These are phyloP conservation scores for Herpetospermum pedunculosum DNA, from an alignment of 306 rosid genomes.

Conservation along the genomic window DNA sequence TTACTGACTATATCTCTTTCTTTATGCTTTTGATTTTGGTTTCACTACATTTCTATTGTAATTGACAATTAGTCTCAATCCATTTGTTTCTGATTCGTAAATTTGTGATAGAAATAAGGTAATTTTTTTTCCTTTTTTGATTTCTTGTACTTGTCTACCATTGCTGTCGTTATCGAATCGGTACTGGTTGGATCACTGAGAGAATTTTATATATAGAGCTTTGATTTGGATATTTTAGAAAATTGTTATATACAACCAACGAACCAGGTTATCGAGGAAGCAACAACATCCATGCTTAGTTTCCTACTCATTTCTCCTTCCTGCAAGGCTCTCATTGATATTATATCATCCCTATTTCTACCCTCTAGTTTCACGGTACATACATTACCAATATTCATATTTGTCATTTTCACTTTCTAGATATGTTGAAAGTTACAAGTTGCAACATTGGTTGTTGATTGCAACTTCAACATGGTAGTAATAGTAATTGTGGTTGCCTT, in stretches of 20 bases:
- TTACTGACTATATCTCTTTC: too few relatives aligned
- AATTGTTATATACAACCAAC: constrained; percentile 69
- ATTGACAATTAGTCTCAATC: too few relatives aligned
- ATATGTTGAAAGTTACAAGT: constrained; percentile 1
- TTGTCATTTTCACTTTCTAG: background rate
- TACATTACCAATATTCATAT: constrained; percentile 15
- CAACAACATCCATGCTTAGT: constrained; percentile 85
- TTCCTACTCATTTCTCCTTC: constrained; percentile 12
- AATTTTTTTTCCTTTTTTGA: too few relatives aligned
- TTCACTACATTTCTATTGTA: too few relatives aligned
- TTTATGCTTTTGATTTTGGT: too few relatives aligned
- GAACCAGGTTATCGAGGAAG: constrained; percentile 63
- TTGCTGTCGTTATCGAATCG: too few relatives aligned
- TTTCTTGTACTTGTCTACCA: too few relatives aligned
- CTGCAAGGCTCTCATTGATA: constrained; percentile 14
- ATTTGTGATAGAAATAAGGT: too few relatives aligned
- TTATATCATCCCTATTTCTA: constrained; percentile 1
- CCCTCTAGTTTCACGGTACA: constrained; percentile 15
- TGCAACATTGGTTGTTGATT: constrained; percentile 9
- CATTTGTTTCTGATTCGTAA: too few relatives aligned
- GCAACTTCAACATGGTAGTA: constrained; percentile 7
- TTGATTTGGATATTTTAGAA: too few relatives aligned
- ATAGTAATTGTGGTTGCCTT: background rate
- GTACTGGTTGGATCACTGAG: too few relatives aligned
- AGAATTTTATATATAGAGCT: too few relatives aligned